Evolutionary conservation across 2,329 filamentous ascomycete genomes (phyloP).

Genomic region (Orbilia javanica): DNA sequence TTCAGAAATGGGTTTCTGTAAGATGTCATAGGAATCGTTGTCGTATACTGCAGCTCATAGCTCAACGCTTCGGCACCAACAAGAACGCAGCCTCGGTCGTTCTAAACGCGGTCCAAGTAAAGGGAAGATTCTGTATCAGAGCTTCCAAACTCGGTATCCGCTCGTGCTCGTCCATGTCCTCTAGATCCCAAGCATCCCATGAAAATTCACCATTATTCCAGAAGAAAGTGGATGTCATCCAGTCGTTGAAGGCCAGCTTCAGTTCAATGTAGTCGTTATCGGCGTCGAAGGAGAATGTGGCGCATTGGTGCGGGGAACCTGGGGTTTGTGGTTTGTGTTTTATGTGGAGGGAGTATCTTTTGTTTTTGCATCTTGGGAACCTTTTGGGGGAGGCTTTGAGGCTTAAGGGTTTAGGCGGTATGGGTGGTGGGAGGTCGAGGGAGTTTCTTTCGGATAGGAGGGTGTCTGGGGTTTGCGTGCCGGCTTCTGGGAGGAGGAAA

Average conservation of each 20-base stretch:
- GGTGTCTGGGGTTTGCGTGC: slow-evolving; percentile 17
- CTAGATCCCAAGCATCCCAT: slow-evolving; percentile 17
- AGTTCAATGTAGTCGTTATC: slow-evolving; percentile 7
- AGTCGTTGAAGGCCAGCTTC: neutral
- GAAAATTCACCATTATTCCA: neutral
- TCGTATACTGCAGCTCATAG: no score
- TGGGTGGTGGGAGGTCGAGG: neutral
- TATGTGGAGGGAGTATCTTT: slow-evolving; percentile 4
- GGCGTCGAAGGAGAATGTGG: slow-evolving; percentile 10
- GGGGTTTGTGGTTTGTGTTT: neutral
- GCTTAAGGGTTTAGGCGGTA: neutral
- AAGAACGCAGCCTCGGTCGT: slow-evolving; percentile 13
- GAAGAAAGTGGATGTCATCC: slow-evolving; percentile 7
- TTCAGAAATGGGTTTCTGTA: neutral
- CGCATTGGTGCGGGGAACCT: neutral
- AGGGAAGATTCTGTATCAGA: neutral
- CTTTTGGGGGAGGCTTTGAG: neutral
- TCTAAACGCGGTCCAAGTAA: slow-evolving; percentile 6
- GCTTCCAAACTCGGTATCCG: neutral
- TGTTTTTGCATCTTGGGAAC: neutral
- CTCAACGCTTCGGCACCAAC: slow-evolving; percentile 22
- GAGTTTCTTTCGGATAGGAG: slow-evolving; percentile 5
- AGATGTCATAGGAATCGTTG: no score
- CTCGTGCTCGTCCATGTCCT: neutral
- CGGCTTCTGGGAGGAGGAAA: neutral